These are phyloP conservation scores for Quambalaria eucalypti DNA, from an alignment of 1,284 basidiomycete species.

Conservation along the genomic window DNA sequence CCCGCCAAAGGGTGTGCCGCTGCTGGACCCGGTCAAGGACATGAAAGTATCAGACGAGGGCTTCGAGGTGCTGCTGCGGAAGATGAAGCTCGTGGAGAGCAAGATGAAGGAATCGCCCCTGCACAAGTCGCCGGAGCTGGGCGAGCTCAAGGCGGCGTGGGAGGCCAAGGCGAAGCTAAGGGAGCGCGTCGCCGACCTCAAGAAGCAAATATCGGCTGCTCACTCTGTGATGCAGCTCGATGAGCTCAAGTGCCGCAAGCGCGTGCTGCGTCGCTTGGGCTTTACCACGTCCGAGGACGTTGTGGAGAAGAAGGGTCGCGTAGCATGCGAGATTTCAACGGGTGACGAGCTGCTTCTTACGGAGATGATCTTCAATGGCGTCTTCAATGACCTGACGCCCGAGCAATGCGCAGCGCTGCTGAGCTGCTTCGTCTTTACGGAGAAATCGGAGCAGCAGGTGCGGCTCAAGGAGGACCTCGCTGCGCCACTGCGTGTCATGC, in stretches of 20 bases:
- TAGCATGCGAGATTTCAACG: slow-evolving; percentile 95
- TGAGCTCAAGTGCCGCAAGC: slow-evolving; percentile 90
- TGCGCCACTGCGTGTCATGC: slow-evolving; percentile 81
- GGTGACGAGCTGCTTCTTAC: slow-evolving; percentile 94
- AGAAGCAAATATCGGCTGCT: slow-evolving; percentile 75
- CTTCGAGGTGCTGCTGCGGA: slow-evolving; percentile 63
- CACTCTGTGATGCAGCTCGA: slow-evolving; percentile 91
- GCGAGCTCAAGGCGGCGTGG: slow-evolving; percentile 69
- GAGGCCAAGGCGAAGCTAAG: slow-evolving; percentile 66
- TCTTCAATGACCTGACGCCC: slow-evolving; percentile 79
- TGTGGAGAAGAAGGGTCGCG: slow-evolving; percentile 93
- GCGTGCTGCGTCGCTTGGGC: slow-evolving; percentile 79
- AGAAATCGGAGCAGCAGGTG: slow-evolving; percentile 83
- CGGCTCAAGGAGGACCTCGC: slow-evolving; percentile 87
- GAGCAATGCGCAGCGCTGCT: slow-evolving; percentile 87
- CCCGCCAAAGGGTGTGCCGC: slow-evolving; percentile 54
- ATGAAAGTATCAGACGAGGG: slow-evolving; percentile 94
- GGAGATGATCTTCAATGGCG: slow-evolving; percentile 93
- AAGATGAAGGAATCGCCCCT: slow-evolving; percentile 21
- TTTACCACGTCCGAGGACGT: slow-evolving; percentile 85
- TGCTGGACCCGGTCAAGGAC: slow-evolving; percentile 86
- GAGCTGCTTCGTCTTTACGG: slow-evolving; percentile 92
- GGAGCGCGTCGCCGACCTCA: slow-evolving; percentile 64
- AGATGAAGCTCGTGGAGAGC: slow-evolving; percentile 32
- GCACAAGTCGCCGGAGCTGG: slow-evolving; percentile 60